Base-by-base conservation (phyloP, 345 rosid species). In the Chamaenerion angustifolium region DNA sequence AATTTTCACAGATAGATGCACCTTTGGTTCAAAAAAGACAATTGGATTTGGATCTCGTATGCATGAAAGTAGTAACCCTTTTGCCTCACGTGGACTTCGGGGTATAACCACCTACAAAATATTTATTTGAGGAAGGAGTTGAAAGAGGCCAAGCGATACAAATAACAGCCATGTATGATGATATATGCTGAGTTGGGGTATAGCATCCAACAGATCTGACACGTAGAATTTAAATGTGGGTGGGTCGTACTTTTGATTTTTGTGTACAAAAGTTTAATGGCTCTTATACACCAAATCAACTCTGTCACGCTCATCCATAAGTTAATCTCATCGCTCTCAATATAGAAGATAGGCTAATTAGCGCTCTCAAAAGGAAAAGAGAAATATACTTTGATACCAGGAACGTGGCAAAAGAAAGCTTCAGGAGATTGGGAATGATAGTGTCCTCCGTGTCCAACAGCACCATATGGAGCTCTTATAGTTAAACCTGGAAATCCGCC, bases 401-500 rank as follows among this genome's bases (percentile, higher is more conserved):
- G 95, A 56, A 83, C 89, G 56, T 86, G 98, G 61, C 98, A 83
- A 51, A 90, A 89, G 78, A 89, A 85, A 61, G 90, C 97, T 79
- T 89, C 94, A 51, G 94, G 95, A 16, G 97, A 89, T 61, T 85
- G 97, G 0, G 85, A 89, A 55, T 83, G 95, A 66, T 89, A 83
- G 66, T 85, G 94, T 48, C 95, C 98, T 46, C 88, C 95, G 58
- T 92, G 98, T 49, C 93, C 96, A 42, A 85, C 90, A 15, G 90
- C 95, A 47, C 93, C 87, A 53, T 82, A 85, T 0, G 95, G 93
- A 25, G 89, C 75, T 68, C 95, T 72, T 52, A 90, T 71, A 0
- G 95, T 90, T 71, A 86, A 82, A 59, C 93, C 92, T 86, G 72
- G 18, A 53, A 14, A 43, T n/a, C 16, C 31, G 25, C 31, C 8